Percentiles rank a stretch among this genome's conserved stretches.
Evolutionary conservation across 148 eudicot species (phyloP).

Genomic region (Rheum nobile): DNA sequence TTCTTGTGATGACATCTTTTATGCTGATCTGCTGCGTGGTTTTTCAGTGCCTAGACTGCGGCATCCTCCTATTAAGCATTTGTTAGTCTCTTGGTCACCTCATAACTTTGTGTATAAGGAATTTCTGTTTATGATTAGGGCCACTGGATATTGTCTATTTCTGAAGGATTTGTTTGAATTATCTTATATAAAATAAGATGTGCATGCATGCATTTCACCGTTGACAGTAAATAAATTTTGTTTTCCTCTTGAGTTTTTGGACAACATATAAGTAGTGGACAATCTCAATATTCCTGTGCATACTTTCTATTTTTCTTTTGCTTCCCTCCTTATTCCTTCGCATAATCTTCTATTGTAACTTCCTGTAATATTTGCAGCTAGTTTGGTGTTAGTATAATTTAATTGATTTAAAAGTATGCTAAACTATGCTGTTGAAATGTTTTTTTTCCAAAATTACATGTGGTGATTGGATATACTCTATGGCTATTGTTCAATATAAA

Average conservation of each 20-base stretch:
- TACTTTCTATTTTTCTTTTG: not conserved
- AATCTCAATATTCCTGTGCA: not conserved
- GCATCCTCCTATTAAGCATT: not conserved
- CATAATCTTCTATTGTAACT: not conserved
- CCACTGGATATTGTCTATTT: not conserved
- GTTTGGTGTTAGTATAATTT: not conserved
- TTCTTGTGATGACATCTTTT: not conserved
- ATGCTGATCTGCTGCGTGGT: not conserved
- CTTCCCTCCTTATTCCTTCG: not conserved
- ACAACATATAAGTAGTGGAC: not conserved
- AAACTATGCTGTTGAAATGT: not conserved
- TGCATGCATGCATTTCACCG: not conserved
- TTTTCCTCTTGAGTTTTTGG: slow-evolving; percentile 1
- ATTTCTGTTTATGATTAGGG: not conserved
- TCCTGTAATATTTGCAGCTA: not conserved
- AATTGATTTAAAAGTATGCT: not conserved
- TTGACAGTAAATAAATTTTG: not conserved
- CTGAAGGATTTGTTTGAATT: not conserved
- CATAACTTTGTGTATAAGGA: not conserved
- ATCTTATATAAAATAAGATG: not conserved
- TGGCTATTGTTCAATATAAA: not conserved
- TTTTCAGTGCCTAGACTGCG: not conserved
- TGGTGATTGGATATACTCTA: not conserved
- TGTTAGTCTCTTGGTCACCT: not conserved
- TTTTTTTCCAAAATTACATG: not conserved